phyloP scores from a whole-genome alignment of 2,329 filamentous ascomycete species.

The Penicillium sp. region DNA sequence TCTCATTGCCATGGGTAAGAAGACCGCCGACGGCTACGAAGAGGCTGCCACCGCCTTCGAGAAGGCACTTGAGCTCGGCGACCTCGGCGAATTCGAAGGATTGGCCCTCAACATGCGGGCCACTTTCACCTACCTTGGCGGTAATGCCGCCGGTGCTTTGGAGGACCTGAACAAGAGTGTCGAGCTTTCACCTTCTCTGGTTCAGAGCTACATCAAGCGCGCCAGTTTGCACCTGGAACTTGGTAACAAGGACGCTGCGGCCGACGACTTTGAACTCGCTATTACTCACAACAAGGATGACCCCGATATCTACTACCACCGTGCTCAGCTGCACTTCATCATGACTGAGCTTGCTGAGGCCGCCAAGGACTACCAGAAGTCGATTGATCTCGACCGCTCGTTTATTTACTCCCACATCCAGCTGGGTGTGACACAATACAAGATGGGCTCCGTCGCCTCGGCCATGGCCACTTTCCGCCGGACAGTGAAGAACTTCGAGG shows the following conservation, averaged over 20 bases:
- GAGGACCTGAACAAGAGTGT: constrained; percentile 88
- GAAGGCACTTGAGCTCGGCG: constrained; percentile 77
- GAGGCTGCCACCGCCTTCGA: constrained; percentile 84
- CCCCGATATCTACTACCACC: constrained; percentile 98
- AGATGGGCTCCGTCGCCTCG: constrained; percentile 96
- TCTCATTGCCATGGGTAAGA: constrained; percentile 74
- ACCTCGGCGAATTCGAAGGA: constrained; percentile 78
- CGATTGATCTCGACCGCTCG: constrained; percentile 89
- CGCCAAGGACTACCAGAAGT: constrained; percentile 98
- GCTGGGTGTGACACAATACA: constrained; percentile 98
- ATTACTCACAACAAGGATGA: constrained; percentile 81
- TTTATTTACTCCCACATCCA: constrained; percentile 99
- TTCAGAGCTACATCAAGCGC: constrained; percentile 97
- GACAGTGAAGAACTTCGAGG: constrained; percentile 97
- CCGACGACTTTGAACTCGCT: constrained; percentile 82
- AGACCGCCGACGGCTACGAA: constrained; percentile 87
- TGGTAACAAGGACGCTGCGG: constrained; percentile 82
- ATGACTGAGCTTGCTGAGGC: constrained; percentile 89
- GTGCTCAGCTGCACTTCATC: constrained; percentile 97
- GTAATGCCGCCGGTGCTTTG: constrained; percentile 80
- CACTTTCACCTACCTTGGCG: constrained; percentile 89
- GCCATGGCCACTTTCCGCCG: constrained; percentile 98
- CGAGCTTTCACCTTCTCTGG: constrained; percentile 80
- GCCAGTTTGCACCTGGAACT: constrained; percentile 97
- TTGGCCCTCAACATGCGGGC: constrained; percentile 95